Evolutionary conservation across 2,329 filamentous ascomycete genomes (phyloP).

Genomic region (Emericellopsis cladophorae): DNA sequence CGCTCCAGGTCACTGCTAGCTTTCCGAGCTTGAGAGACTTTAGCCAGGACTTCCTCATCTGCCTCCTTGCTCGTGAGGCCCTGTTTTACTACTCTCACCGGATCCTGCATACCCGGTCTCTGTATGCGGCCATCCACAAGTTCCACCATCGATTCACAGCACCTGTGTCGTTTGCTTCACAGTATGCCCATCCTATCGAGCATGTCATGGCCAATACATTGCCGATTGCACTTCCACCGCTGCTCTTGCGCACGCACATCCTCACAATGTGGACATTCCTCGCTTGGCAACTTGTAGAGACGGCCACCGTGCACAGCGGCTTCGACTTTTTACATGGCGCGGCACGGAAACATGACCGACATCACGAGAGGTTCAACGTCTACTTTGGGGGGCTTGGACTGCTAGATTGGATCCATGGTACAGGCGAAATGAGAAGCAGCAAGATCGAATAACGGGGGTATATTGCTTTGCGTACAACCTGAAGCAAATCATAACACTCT

Average conservation of each 20-base stretch:
- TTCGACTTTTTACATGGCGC: constrained; percentile 37
- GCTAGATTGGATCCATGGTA: constrained; percentile 44
- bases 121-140: constrained; percentile 41
- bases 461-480: background rate
- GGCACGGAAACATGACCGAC: constrained; percentile 39
- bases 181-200: constrained; percentile 45
- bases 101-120: constrained; percentile 30
- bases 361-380: constrained; percentile 43
- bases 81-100: constrained; percentile 46
- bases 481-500: too few species aligned
- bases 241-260: constrained; percentile 32
- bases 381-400: constrained; percentile 39
- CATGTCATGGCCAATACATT: constrained; percentile 39
- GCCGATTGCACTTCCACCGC: constrained; percentile 35
- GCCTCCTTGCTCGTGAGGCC: constrained; percentile 29
- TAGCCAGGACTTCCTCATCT: constrained; percentile 24
- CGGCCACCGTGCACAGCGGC: constrained; percentile 41
- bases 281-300: constrained; percentile 34
- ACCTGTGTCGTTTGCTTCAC: constrained; percentile 39
- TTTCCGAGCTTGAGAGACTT: constrained; percentile 24
- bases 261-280: constrained; percentile 40
- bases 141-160: constrained; percentile 42
- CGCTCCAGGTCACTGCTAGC: constrained; percentile 22
- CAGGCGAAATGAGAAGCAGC: constrained; percentile 14
- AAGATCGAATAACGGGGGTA: constrained; percentile 1